Conservation (phyloP, 177 flowering plant species). For the Vitis hybrid region DNA sequence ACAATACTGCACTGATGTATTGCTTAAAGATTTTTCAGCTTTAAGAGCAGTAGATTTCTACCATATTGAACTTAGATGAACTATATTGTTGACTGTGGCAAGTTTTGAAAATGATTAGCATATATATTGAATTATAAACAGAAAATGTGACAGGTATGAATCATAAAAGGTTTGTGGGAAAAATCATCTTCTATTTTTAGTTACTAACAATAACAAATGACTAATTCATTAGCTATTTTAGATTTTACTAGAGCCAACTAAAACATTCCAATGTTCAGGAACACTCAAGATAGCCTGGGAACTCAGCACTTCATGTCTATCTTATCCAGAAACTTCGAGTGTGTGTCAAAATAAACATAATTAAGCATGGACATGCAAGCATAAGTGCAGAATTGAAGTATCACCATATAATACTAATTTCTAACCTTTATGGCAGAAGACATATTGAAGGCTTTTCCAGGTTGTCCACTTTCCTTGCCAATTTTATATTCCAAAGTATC, state of each 20-base stretch:
- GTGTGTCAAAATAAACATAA: background rate
- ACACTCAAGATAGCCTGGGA: background rate
- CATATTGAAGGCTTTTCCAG: conserved; percentile 32
- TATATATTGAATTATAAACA: no score
- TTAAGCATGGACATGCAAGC: background rate
- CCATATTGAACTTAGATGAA: no score
- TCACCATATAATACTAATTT: background rate
- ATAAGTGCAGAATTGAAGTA: background rate
- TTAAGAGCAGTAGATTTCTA: no score
- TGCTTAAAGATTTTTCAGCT: background rate
- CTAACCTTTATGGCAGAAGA: conserved; percentile 67
- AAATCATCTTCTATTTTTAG: background rate
- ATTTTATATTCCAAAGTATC: conserved; percentile 62
- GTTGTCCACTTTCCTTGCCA: conserved; percentile 50
- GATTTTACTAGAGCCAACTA: background rate
- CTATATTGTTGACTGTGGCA: no score
- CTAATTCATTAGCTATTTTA: no score
- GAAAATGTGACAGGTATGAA: no score
- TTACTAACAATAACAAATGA: background rate
- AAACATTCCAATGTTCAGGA: background rate
- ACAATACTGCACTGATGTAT: background rate
- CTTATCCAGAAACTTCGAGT: background rate
- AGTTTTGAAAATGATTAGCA: no score
- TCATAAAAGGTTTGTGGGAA: background rate
- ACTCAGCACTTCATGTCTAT: background rate